Conservation (phyloP, 1,139 yeast species). For the Hemisphaericaspora xylofermentans region DNA sequence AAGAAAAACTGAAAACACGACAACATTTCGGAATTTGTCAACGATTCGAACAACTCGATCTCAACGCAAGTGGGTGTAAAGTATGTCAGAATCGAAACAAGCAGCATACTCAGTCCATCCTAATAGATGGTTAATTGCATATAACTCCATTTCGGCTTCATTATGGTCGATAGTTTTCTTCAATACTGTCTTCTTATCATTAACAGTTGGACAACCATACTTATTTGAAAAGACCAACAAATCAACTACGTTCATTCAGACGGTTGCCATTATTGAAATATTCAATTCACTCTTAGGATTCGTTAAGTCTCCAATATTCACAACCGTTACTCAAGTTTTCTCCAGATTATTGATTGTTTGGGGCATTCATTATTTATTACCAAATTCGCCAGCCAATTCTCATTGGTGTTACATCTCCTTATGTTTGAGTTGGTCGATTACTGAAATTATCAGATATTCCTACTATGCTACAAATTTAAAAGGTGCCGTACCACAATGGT, state of each 20-base stretch:
- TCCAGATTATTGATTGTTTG: slow-evolving; percentile 81
- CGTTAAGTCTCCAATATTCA: slow-evolving; percentile 81
- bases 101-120: slow-evolving; percentile 21
- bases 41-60: too few relatives aligned
- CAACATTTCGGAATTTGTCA: too few relatives aligned
- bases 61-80: too few relatives aligned
- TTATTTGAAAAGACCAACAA: slow-evolving; percentile 59
- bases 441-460: slow-evolving; percentile 86
- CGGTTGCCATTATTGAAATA: slow-evolving; percentile 81
- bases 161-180: slow-evolving; percentile 46
- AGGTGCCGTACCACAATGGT: slow-evolving; percentile 56
- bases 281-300: slow-evolving; percentile 73
- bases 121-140: slow-evolving; percentile 42
- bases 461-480: slow-evolving; percentile 73
- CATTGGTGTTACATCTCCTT: slow-evolving; percentile 67
- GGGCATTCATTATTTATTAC: slow-evolving; percentile 77
- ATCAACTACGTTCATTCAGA: slow-evolving; percentile 69
- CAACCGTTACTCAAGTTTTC: slow-evolving; percentile 83
- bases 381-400: slow-evolving; percentile 60
- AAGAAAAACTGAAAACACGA: too few relatives aligned
- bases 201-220: slow-evolving; percentile 53
- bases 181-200: slow-evolving; percentile 39
- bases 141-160: slow-evolving; percentile 46
- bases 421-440: slow-evolving; percentile 82
- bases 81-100: background rate